phyloP scores from a whole-genome alignment of 169 alveolate genomes.

The Toxoplasma gondii region DNA sequence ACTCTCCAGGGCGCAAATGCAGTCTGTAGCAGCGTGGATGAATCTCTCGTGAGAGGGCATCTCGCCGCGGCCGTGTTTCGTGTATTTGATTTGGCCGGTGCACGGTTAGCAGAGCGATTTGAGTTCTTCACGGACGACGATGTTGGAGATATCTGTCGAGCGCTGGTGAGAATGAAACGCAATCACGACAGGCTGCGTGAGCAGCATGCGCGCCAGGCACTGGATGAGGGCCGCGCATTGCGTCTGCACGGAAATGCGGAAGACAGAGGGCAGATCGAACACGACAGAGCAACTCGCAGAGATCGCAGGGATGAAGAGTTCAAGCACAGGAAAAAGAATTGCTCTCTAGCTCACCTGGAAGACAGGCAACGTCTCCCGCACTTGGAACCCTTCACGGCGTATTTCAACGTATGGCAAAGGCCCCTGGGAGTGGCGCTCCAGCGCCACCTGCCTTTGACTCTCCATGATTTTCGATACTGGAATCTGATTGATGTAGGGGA shows the following conservation, averaged over 20 bases:
- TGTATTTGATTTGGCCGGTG: not conserved
- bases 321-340: too few relatives aligned
- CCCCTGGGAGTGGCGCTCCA: slow-evolving; percentile 17
- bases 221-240: not conserved
- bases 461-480: slow-evolving; percentile 39
- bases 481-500: slow-evolving; percentile 38
- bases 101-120: not conserved
- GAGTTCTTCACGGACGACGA: slow-evolving; percentile 1
- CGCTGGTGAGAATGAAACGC: not conserved
- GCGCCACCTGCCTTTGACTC: slow-evolving; percentile 8
- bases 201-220: not conserved
- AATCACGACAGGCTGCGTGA: not conserved
- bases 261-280: not conserved
- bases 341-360: not conserved
- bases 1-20: not conserved
- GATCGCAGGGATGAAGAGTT: not conserved
- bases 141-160: slow-evolving; percentile 24
- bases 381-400: not conserved
- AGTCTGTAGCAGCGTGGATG: not conserved
- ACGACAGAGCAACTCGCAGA: not conserved
- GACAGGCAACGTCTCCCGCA: not conserved
- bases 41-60: not conserved
- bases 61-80: not conserved
- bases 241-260: not conserved
- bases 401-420: not conserved